Base-by-base conservation (phyloP, 2,329 filamentous ascomycete genomes). In the Trichoderma breve region DNA sequence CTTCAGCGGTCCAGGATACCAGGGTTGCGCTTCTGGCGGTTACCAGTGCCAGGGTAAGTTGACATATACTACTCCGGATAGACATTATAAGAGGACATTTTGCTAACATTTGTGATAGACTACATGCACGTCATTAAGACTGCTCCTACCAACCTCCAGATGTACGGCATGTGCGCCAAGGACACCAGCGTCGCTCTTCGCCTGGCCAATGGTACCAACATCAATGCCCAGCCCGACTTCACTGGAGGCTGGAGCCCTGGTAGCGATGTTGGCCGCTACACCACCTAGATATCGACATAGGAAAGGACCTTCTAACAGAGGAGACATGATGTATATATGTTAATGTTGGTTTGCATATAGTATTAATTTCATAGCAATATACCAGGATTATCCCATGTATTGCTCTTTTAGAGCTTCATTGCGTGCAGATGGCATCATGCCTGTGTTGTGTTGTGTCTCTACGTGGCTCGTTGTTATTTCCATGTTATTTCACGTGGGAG, bases 111-210 rank as follows among this genome's bases (percentile, higher is more conserved):
- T 12, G 6, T 24, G n/a, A 36, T 51, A 76, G 75, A 73, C 28
- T 74, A 73, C 34, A 81, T 84, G 78, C 82, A 84, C 74, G 82
- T 80, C 76, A 81, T 84, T 67, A 65, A 77, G 4, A 58, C 80
- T 70, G 81, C 79, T 2, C 82, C 83, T 4, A 66, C 73, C 3
- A 83, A 83, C 72, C 75, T 84, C 51, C 79, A 84, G 73, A 80
- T 79, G 0, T 84, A 82, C 73, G 82, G 83, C 6, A 72, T 84
- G 71, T 84, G 82, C 75, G 81, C 81, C 51, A 84, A 83, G 76
- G 81, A 82, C 64, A 80, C 81, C 1, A 76, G 75, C 32, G 77
- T 78, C 1, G 78, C 78, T 4, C 74, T 84, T 51, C 79, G 76
- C 11, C 74, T 84, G 24, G 82, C 77, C 6, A 76, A 83, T 53